phyloP scores from a whole-genome alignment of 768 basidiomycete genomes.

The Trametes punicea region DNA sequence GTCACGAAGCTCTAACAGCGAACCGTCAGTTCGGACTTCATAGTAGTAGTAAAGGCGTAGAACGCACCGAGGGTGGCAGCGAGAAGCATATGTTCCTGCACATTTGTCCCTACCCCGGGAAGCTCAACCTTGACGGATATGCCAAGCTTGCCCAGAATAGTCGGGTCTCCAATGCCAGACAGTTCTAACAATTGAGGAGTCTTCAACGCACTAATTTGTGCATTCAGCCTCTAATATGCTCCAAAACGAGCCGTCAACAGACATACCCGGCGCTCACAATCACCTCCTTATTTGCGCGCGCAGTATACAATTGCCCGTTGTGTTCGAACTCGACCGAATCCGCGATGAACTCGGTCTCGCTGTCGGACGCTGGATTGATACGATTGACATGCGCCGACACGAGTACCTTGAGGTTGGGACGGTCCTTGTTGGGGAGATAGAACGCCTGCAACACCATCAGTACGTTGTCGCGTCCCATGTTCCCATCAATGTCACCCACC shows the following conservation, averaged over 20 bases:
- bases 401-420: slow-evolving; percentile 32
- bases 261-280: slow-evolving; percentile 30
- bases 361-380: slow-evolving; percentile 18
- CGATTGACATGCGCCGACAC: slow-evolving; percentile 29
- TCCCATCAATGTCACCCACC: slow-evolving; percentile 18
- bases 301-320: slow-evolving; percentile 29
- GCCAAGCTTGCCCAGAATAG: slow-evolving; percentile 37
- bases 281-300: slow-evolving; percentile 47
- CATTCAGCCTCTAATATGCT: too few relatives aligned
- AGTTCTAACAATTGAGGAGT: slow-evolving; percentile 50
- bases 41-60: background rate
- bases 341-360: slow-evolving; percentile 33
- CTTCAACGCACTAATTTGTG: slow-evolving; percentile 14
- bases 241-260: too few relatives aligned
- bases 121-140: slow-evolving; percentile 41
- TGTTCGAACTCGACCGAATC: slow-evolving; percentile 46
- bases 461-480: too few relatives aligned
- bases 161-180: slow-evolving; percentile 51
- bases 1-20: slow-evolving; percentile 30
- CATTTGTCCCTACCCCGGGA: slow-evolving; percentile 48
- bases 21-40: background rate
- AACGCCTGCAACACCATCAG: slow-evolving; percentile 19
- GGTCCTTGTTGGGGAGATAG: slow-evolving; percentile 25
- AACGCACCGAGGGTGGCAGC: slow-evolving; percentile 29
- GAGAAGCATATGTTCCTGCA: slow-evolving; percentile 46